Percentiles rank a stretch among this genome's conserved stretches.
phyloP scores from a whole-genome alignment of 176 grass and related monocot genomes.

The Elaeis guineensis region DNA sequence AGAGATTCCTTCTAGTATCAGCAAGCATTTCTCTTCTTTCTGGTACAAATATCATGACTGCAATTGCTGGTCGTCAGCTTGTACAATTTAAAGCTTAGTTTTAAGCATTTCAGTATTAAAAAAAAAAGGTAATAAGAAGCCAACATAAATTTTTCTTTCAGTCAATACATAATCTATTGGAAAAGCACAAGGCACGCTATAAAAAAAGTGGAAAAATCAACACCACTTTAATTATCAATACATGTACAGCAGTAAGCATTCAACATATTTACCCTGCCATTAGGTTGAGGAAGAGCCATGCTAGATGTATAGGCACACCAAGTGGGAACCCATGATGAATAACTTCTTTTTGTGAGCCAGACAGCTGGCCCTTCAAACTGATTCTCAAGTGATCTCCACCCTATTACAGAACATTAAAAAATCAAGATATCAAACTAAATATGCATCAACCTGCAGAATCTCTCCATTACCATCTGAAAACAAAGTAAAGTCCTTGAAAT shows the following conservation, averaged over 20 bases:
- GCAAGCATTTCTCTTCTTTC: too few species aligned
- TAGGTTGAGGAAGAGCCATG: conserved; percentile 59
- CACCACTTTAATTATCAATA: too few species aligned
- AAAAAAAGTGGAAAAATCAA: too few species aligned
- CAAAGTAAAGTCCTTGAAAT: neutral
- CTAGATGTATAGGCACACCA: conserved; percentile 91
- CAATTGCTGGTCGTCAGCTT: too few species aligned
- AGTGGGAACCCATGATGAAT: conserved; percentile 63
- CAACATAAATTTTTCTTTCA: too few species aligned
- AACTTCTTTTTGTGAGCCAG: conserved; percentile 48
- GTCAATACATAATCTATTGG: too few species aligned
- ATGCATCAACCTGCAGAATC: conserved; percentile 4
- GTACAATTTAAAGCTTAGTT: too few species aligned
- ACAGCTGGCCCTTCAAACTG: conserved; percentile 83
- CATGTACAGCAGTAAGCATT: conserved; percentile 1
- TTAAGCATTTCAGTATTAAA: too few species aligned
- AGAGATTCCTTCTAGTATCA: too few species aligned
- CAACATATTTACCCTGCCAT: conserved; percentile 63
- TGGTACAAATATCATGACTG: too few species aligned
- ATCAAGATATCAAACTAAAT: conserved; percentile 18
- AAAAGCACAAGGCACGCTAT: too few species aligned
- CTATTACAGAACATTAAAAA: conserved; percentile 41
- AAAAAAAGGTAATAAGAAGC: too few species aligned
- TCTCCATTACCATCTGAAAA: neutral
- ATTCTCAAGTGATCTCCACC: conserved; percentile 79